Percentiles rank a stretch among this genome's conserved stretches.
phyloP scores from a whole-genome alignment of 345 rosid species.

The Eucalyptus leucophloia region DNA sequence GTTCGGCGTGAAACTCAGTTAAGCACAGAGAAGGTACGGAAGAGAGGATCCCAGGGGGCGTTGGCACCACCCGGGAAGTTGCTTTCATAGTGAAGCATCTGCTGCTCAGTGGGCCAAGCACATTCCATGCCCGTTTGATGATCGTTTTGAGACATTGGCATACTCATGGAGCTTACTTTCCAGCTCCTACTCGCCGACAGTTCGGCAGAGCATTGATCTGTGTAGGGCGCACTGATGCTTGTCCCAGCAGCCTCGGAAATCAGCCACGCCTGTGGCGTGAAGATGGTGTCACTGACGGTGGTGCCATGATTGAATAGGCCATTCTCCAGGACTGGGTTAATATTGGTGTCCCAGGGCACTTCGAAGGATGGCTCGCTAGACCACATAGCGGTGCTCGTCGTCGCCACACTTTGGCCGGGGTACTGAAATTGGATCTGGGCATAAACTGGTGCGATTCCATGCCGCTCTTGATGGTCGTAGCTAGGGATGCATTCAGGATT shows the following conservation, averaged over 20 bases:
- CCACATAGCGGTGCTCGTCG: neutral
- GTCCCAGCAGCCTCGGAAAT: neutral
- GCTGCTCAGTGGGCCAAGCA: neutral
- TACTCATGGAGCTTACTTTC: neutral
- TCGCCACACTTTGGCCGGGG: neutral
- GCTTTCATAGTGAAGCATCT: neutral
- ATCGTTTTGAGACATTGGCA: neutral
- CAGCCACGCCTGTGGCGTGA: neutral
- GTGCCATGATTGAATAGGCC: neutral
- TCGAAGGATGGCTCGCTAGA: neutral
- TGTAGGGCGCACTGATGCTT: neutral
- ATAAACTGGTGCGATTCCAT: neutral
- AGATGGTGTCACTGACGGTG: neutral
- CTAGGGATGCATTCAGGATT: neutral
- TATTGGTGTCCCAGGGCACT: neutral
- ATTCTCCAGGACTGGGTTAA: neutral
- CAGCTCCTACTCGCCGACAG: neutral
- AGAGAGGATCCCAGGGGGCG: neutral
- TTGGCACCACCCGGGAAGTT: neutral
- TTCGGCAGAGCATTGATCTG: neutral
- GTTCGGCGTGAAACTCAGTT: neutral
- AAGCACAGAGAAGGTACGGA: neutral
- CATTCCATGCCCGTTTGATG: neutral
- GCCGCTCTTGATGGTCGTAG: neutral
- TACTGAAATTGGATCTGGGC: neutral